These are phyloP conservation scores for Beauveria sp. DNA, from an alignment of 2,329 filamentous ascomycete species.

Conservation along the genomic window DNA sequence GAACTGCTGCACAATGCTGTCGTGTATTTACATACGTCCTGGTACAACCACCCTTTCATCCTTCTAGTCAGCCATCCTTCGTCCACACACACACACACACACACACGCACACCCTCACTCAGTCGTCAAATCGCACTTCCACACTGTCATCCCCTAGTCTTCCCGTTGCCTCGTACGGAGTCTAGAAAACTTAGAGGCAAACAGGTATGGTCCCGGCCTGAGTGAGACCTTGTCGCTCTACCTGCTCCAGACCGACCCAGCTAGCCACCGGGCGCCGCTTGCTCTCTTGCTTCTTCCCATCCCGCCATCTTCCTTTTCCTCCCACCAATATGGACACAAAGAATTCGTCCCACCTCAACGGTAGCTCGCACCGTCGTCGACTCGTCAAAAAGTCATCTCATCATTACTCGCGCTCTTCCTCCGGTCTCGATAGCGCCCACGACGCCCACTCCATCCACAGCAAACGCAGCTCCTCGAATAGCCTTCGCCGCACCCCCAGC, in stretches of 20 bases:
- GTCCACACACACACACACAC: neutral
- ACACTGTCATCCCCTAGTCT: neutral
- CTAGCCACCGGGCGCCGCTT: neutral
- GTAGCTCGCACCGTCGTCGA: constrained; percentile 48
- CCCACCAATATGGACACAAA: constrained; percentile 36
- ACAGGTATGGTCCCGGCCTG: neutral
- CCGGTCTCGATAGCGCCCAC: constrained; percentile 43
- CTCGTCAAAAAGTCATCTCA: constrained; percentile 55
- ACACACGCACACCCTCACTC: neutral
- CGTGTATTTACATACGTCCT: neutral
- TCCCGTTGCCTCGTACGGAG: neutral
- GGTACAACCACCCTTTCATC: neutral
- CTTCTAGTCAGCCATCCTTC: neutral
- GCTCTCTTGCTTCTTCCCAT: constrained; percentile 1
- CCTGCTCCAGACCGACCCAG: neutral
- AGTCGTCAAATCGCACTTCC: neutral
- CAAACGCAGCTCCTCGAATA: constrained; percentile 54
- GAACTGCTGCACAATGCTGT: neutral
- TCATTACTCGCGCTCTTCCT: constrained; percentile 39
- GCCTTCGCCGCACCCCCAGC: constrained; percentile 53
- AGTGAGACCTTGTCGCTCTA: neutral
- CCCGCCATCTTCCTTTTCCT: neutral
- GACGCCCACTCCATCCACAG: constrained; percentile 52
- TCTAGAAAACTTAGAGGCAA: neutral
- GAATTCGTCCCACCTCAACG: constrained; percentile 33